Evolutionary conservation across 108 stramenopile species (phyloP).

Genomic region (Nitzschia putrida): DNA sequence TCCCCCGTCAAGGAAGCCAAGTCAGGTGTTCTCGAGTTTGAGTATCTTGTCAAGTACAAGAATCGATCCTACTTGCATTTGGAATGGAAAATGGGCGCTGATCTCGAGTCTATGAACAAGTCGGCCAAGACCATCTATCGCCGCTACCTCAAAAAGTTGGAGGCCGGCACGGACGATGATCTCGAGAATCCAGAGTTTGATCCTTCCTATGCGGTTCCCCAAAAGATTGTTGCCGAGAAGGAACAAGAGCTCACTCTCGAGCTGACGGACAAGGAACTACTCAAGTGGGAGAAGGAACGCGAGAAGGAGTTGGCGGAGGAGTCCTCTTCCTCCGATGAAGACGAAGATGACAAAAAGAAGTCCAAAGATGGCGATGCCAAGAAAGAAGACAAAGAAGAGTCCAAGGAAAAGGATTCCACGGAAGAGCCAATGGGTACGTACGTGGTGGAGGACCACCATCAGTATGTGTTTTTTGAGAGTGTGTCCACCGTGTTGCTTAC

Average conservation of each 20-base stretch:
- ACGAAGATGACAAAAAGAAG: slow-evolving; percentile 37
- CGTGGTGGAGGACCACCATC: too few species aligned
- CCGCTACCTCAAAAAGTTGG: slow-evolving; percentile 86
- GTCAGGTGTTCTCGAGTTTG: slow-evolving; percentile 74
- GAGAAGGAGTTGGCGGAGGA: slow-evolving; percentile 71
- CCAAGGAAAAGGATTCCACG: slow-evolving; percentile 6
- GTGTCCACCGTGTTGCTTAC: too few species aligned
- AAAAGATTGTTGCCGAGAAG: slow-evolving; percentile 86
- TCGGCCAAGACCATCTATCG: slow-evolving; percentile 83
- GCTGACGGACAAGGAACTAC: slow-evolving; percentile 74
- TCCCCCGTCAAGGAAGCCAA: slow-evolving; percentile 29
- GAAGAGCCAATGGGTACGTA: slow-evolving; percentile 17
- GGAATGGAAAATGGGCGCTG: slow-evolving; percentile 82
- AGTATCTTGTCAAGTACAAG: slow-evolving; percentile 95
- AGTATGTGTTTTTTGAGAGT: too few species aligned
- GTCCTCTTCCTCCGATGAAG: slow-evolving; percentile 16
- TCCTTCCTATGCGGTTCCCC: slow-evolving; percentile 70
- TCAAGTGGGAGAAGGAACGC: slow-evolving; percentile 80
- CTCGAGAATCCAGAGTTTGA: slow-evolving; percentile 88
- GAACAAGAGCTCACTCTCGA: slow-evolving; percentile 85
- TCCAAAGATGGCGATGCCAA: slow-evolving; percentile 37
- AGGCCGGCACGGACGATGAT: slow-evolving; percentile 68
- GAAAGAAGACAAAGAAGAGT: slow-evolving; percentile 15
- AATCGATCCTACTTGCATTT: slow-evolving; percentile 91
- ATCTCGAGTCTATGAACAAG: slow-evolving; percentile 86